These are phyloP conservation scores for Cladophialophora exuberans DNA, from an alignment of 2,329 filamentous ascomycete species.

Conservation along the genomic window DNA sequence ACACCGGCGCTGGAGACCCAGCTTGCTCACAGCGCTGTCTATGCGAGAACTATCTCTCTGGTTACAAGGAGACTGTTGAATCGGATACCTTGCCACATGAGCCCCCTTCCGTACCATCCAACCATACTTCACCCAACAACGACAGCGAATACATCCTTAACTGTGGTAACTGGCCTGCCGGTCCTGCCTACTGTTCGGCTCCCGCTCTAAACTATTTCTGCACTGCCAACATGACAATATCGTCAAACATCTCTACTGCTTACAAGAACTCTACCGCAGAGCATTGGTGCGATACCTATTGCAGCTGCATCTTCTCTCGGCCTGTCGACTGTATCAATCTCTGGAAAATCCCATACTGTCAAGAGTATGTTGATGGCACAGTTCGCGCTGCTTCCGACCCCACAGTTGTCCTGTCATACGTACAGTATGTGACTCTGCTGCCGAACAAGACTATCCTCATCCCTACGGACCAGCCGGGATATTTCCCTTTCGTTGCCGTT, in stretches of 20 bases:
- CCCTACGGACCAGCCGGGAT: background rate
- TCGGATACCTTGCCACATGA: too few relatives aligned
- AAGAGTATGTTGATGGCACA: conserved; percentile 14
- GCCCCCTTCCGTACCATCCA: background rate
- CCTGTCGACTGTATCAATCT: conserved; percentile 15
- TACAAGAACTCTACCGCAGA: background rate
- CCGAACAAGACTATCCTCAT: conserved; percentile 16
- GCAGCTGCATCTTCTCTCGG: conserved; percentile 17
- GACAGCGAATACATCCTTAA: conserved; percentile 10
- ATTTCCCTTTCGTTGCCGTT: conserved; percentile 3
- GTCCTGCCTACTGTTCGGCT: conserved; percentile 7
- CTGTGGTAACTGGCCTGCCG: conserved; percentile 13
- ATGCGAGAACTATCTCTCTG: background rate
- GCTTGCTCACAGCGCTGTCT: background rate
- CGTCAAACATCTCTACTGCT: background rate
- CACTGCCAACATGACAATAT: conserved; percentile 9
- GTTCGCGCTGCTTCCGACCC: conserved; percentile 10
- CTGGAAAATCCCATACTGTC: conserved; percentile 18
- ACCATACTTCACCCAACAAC: background rate
- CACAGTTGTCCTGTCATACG: conserved; percentile 6
- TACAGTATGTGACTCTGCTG: conserved; percentile 2
- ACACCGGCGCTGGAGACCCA: background rate
- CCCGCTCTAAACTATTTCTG: conserved; percentile 15
- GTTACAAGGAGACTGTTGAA: background rate
- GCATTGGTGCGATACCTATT: conserved; percentile 20